These are phyloP conservation scores for Sophora flavescens DNA, from an alignment of 306 rosid species.

Conservation along the genomic window DNA sequence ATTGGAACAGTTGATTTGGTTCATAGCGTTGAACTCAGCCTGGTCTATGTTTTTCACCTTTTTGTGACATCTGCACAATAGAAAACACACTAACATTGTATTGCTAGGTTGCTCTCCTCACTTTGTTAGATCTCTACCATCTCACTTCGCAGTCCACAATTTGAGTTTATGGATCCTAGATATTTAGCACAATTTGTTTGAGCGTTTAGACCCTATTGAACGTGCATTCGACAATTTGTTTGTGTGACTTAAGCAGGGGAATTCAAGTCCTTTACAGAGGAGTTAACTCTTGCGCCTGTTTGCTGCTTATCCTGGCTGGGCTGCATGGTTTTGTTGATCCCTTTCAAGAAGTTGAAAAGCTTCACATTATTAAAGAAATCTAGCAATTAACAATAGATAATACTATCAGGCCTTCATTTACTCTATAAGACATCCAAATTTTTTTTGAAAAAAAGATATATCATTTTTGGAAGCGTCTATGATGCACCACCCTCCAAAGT, in stretches of 20 bases:
- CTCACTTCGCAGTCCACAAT: neutral
- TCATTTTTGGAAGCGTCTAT: too few species aligned
- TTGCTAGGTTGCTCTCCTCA: neutral
- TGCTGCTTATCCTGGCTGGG: too few species aligned
- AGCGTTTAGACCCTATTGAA: too few species aligned
- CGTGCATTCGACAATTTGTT: too few species aligned
- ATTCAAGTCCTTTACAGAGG: too few species aligned
- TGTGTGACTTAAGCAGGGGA: too few species aligned
- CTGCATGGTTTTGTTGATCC: neutral
- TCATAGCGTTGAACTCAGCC: neutral
- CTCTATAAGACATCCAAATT: neutral
- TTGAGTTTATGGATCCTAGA: neutral
- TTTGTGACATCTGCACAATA: neutral
- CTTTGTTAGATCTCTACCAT: neutral
- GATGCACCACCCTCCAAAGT: too few species aligned
- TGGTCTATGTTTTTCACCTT: neutral
- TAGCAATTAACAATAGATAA: conserved; percentile 1
- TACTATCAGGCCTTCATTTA: conserved; percentile 28
- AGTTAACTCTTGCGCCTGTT: too few species aligned
- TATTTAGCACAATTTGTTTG: too few species aligned
- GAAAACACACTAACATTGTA: neutral
- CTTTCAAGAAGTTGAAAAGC: neutral
- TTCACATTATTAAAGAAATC: neutral
- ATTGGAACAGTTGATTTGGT: neutral
- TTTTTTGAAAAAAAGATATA: too few species aligned